phyloP scores from a whole-genome alignment of 129 eudicot species.

The Mikania micrantha region DNA sequence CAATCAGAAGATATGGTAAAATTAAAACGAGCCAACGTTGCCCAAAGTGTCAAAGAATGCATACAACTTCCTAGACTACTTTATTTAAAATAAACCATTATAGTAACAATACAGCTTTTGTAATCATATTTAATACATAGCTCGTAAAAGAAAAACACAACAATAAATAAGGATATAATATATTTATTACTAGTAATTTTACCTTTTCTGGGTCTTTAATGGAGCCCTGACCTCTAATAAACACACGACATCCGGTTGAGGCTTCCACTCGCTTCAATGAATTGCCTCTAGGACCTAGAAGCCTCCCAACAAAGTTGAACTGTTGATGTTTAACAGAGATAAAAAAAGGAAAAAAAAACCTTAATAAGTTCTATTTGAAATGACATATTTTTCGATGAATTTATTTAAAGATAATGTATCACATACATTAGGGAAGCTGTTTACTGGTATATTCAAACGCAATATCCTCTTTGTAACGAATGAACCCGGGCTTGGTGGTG shows the following conservation, averaged over 20 bases:
- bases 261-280: constrained; percentile 92
- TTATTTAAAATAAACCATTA: not conserved
- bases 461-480: constrained; percentile 58
- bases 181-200: not conserved
- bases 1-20: not conserved
- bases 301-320: constrained; percentile 90
- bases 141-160: not conserved
- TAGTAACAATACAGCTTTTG: not conserved
- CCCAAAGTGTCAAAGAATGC: not conserved
- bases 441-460: constrained; percentile 84
- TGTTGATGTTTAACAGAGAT: constrained; percentile 19
- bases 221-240: constrained; percentile 85
- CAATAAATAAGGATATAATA: not conserved
- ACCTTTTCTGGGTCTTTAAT: constrained; percentile 87
- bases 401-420: not conserved
- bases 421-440: constrained; percentile 83
- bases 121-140: not conserved
- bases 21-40: not conserved
- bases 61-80: not conserved
- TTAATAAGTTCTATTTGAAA: not conserved
- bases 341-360: constrained; percentile 1
- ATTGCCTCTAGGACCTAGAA: constrained; percentile 90
- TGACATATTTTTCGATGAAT: not conserved
- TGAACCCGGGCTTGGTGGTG: constrained; percentile 78
- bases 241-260: constrained; percentile 87